Conservation (phyloP, 2,329 filamentous ascomycete genomes). For the Fusarium mangiferae region DNA sequence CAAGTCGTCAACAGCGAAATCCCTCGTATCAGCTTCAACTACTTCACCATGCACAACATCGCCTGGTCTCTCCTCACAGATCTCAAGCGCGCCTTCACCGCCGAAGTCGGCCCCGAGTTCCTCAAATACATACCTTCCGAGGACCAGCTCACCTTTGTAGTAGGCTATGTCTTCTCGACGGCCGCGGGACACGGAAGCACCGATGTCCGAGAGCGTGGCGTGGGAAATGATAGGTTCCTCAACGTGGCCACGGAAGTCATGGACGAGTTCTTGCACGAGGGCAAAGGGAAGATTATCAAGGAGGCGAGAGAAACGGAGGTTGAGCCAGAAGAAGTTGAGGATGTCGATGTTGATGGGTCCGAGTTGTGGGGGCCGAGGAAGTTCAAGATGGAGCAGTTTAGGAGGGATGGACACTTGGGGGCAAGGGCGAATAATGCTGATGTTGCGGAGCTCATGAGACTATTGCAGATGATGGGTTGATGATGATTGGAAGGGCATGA, state of each 20-base stretch:
- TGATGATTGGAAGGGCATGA: neutral
- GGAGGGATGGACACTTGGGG: neutral
- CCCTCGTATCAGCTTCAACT: constrained; percentile 13
- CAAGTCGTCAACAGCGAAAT: constrained; percentile 2
- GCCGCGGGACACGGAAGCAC: constrained; percentile 8
- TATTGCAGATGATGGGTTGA: neutral
- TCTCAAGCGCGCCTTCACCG: constrained; percentile 7
- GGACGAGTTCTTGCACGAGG: neutral
- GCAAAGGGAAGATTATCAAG: constrained; percentile 2
- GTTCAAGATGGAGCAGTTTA: neutral
- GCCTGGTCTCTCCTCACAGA: neutral
- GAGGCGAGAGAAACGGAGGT: neutral
- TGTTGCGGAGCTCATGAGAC: neutral
- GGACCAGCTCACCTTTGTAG: constrained; percentile 6
- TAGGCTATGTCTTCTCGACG: constrained; percentile 48
- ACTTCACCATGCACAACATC: constrained; percentile 21
- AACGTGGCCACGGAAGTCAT: neutral
- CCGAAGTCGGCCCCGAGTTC: neutral
- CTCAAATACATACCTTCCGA: constrained; percentile 1
- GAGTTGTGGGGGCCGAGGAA: neutral
- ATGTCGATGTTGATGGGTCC: neutral
- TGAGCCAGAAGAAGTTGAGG: neutral
- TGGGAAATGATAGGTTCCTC: neutral
- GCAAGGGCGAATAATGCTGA: neutral
- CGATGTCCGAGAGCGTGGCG: neutral